Percentiles rank a stretch among this genome's conserved stretches.
Conservation (phyloP, 352 stramenopile species). For the Globisporangium parvum region DNA sequence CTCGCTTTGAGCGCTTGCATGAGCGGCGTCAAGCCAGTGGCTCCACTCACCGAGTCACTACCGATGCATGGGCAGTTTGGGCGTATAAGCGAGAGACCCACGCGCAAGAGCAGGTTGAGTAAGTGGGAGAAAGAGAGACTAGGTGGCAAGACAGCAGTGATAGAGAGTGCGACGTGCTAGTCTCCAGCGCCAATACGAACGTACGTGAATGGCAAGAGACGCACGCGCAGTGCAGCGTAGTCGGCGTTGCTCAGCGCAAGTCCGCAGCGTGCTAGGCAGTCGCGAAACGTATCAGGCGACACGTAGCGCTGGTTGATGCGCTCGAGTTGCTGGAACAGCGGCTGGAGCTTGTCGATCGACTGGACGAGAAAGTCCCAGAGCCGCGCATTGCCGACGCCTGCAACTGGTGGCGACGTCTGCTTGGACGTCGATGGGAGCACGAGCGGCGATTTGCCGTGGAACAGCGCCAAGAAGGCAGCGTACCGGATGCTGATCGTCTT, state of each 20-base stretch:
- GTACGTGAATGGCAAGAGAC: conserved; percentile 54
- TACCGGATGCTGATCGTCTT: conserved; percentile 51
- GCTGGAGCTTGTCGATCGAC: conserved; percentile 36
- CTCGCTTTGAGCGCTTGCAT: conserved; percentile 41
- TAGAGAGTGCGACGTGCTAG: neutral
- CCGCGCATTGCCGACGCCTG: conserved; percentile 35
- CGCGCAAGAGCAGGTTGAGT: neutral
- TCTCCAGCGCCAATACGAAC: neutral
- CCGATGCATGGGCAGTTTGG: neutral
- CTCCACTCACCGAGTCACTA: conserved; percentile 46
- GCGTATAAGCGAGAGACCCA: too few species aligned
- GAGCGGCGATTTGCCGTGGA: conserved; percentile 29
- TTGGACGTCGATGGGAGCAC: conserved; percentile 30
- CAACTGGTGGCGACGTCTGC: conserved; percentile 38
- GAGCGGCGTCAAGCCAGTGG: conserved; percentile 34
- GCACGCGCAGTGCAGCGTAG: conserved; percentile 58
- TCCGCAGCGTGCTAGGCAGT: conserved; percentile 50
- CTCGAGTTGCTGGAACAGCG: conserved; percentile 53
- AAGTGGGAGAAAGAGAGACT: neutral
- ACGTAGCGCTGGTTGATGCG: conserved; percentile 43
- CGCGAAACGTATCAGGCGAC: conserved; percentile 53
- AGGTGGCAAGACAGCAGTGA: neutral
- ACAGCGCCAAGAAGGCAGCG: conserved; percentile 44
- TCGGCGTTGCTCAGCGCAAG: conserved; percentile 64
- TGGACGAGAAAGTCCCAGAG: conserved; percentile 62